Evolutionary conservation across 2,329 filamentous ascomycete genomes (phyloP).

Genomic region (Lecanicillium sp.): DNA sequence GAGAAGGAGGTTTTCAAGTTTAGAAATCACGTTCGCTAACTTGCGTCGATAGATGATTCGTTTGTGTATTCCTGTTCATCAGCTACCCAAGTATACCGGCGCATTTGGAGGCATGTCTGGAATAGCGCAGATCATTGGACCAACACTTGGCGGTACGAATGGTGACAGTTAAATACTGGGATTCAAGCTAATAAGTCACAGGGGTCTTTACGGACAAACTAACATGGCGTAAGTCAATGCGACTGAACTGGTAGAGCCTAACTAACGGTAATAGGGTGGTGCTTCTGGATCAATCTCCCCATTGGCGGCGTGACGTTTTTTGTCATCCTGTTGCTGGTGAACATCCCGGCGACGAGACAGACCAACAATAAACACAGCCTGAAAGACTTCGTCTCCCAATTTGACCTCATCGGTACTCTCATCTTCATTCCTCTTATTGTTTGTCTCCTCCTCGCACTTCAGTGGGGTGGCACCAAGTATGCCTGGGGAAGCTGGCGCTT

Average conservation of each 20-base stretch:
- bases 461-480: conserved; percentile 33
- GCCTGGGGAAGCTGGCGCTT: conserved; percentile 26
- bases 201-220: conserved; percentile 18
- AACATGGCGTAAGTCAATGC: conserved; percentile 16
- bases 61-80: conserved; percentile 20
- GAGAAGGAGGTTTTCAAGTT: too few relatives aligned
- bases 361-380: neutral
- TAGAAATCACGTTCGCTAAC: neutral
- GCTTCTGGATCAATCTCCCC: conserved; percentile 25
- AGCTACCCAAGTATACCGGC: conserved; percentile 32
- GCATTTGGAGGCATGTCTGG: conserved; percentile 33
- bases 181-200: neutral
- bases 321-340: conserved; percentile 23
- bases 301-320: conserved; percentile 19
- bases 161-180: neutral
- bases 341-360: neutral
- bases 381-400: neutral
- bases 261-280: conserved; percentile 17
- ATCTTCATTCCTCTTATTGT: conserved; percentile 18
- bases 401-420: conserved; percentile 21
- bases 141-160: conserved; percentile 12
- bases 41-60: neutral
- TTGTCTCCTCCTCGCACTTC: conserved; percentile 37
- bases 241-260: neutral
- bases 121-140: conserved; percentile 23